Percentiles rank a stretch among this genome's conserved stretches.
These are phyloP conservation scores for Tillandsia leiboldiana DNA, from an alignment of 176 grass and related monocot genomes.

Conservation along the genomic window DNA sequence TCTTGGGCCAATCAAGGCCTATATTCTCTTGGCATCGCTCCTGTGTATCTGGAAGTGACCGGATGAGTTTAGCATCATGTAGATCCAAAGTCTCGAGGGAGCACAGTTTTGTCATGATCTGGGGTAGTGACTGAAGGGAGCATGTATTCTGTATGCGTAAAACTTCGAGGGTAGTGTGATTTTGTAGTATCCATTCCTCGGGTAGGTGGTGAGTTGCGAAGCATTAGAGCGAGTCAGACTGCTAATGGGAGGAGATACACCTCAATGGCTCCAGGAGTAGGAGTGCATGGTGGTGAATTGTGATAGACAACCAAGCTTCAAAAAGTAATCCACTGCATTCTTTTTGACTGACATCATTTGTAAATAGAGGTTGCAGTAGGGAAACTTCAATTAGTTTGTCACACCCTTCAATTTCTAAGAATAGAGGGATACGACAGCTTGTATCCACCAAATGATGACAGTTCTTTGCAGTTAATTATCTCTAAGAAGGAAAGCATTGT, in stretches of 20 bases:
- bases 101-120: not conserved
- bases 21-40: not conserved
- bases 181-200: not conserved
- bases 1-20: not conserved
- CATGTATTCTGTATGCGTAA: not conserved
- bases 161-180: not conserved
- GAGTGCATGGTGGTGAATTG: not conserved
- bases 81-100: not conserved
- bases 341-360: not conserved
- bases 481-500: not conserved
- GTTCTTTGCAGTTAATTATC: not conserved
- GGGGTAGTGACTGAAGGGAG: not conserved
- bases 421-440: not conserved
- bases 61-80: not conserved
- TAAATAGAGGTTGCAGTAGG: not conserved
- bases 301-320: not conserved
- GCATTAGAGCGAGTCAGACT: not conserved
- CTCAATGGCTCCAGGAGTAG: not conserved
- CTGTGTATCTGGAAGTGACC: not conserved
- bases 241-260: not conserved
- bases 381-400: not conserved
- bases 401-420: not conserved
- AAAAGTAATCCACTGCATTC: not conserved
- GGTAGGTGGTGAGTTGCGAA: not conserved
- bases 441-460: constrained; percentile 8